phyloP scores from a whole-genome alignment of 2,329 filamentous ascomycete genomes.

The Diaporthe sp. region DNA sequence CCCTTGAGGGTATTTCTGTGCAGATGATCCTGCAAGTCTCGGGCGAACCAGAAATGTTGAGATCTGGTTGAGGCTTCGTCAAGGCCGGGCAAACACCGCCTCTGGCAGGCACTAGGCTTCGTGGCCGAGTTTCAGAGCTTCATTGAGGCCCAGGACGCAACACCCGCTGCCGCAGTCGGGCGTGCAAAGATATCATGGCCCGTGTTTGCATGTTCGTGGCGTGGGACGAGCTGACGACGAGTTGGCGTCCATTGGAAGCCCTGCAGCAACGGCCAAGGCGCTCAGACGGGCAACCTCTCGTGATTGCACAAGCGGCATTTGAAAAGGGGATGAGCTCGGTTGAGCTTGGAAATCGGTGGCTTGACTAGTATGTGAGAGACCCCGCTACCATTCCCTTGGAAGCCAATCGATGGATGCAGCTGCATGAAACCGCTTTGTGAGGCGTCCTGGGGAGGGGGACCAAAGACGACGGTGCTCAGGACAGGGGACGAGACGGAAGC shows the following conservation, averaged over 20 bases:
- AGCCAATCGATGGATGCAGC: conserved; percentile 11
- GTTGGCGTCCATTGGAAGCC: neutral
- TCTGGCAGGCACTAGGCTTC: conserved; percentile 16
- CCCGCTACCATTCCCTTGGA: neutral
- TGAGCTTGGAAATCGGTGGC: conserved; percentile 15
- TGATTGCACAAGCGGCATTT: neutral
- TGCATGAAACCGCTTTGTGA: neutral
- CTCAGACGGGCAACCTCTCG: conserved; percentile 1
- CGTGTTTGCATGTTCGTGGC: conserved; percentile 21
- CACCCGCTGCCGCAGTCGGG: conserved; percentile 29
- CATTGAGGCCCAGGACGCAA: neutral
- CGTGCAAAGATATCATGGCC: neutral
- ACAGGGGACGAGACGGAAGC: neutral
- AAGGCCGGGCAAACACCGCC: neutral
- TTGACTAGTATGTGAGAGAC: neutral
- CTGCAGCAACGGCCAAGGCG: neutral
- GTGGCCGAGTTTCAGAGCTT: neutral
- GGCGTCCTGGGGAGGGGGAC: neutral
- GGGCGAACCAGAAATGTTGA: neutral
- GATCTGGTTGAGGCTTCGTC: neutral
- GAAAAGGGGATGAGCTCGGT: conserved; percentile 1
- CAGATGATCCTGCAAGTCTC: neutral
- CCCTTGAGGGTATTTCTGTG: neutral
- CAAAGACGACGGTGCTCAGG: neutral
- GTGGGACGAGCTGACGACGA: neutral